Percentiles rank a stretch among this genome's conserved stretches.
phyloP scores from a whole-genome alignment of 2,329 filamentous ascomycete species.

The Trichoderma brevicompactum region DNA sequence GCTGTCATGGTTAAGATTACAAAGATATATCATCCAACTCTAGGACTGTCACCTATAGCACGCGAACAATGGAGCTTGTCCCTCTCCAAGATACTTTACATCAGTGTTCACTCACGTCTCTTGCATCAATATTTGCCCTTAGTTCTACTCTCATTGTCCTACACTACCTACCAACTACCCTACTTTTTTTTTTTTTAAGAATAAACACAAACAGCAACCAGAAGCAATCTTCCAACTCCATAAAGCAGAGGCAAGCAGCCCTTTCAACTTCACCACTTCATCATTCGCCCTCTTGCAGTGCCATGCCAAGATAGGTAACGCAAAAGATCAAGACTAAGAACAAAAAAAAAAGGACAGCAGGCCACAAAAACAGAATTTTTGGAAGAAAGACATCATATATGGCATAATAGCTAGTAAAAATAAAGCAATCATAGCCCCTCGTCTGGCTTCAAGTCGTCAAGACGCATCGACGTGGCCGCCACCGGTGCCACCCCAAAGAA shows the following conservation, averaged over 20 bases:
- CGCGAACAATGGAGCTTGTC: too few relatives aligned
- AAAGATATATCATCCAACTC: too few relatives aligned
- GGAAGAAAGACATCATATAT: constrained; percentile 18
- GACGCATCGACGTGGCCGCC: constrained; percentile 9
- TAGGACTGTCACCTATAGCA: too few relatives aligned
- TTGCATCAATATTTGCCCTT: too few relatives aligned
- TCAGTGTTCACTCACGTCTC: too few relatives aligned
- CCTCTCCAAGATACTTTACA: too few relatives aligned
- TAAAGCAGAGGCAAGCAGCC: not conserved
- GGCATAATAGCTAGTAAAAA: constrained; percentile 22
- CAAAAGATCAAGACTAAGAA: not conserved
- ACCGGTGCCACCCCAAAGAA: constrained; percentile 1
- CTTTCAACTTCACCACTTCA: not conserved
- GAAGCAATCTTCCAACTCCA: not conserved
- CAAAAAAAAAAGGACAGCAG: not conserved
- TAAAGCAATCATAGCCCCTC: constrained; percentile 15
- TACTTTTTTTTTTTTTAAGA: not conserved
- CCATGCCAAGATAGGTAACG: not conserved
- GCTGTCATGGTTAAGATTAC: too few relatives aligned
- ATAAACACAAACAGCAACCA: not conserved
- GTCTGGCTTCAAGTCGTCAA: constrained; percentile 5
- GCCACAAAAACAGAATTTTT: not conserved
- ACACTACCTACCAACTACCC: not conserved
- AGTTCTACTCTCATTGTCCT: not conserved
- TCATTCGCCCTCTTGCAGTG: not conserved